Conservation (phyloP, 805 yeast species). For the Lipomyces yamadae region DNA sequence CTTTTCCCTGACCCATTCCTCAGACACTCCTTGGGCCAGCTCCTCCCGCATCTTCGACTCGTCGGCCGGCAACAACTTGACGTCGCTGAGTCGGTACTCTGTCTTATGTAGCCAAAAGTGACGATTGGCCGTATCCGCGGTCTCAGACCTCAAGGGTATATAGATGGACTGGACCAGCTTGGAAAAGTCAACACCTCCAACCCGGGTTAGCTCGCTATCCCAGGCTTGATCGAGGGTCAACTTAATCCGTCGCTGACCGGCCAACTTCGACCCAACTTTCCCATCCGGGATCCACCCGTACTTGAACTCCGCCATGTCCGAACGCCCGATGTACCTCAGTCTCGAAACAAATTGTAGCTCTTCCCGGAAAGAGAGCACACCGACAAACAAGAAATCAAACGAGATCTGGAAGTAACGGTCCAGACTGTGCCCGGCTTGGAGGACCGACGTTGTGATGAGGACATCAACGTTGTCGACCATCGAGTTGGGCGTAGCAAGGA, state of each 20-base stretch:
- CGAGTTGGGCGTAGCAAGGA: slow-evolving; percentile 10
- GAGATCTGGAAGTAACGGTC: slow-evolving; percentile 15
- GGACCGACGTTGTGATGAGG: slow-evolving; percentile 13
- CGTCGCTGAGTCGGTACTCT: too few relatives aligned
- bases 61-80: too few relatives aligned
- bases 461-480: slow-evolving; percentile 7
- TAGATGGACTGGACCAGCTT: too few relatives aligned
- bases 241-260: background rate
- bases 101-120: too few relatives aligned
- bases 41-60: too few relatives aligned
- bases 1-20: too few relatives aligned
- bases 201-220: background rate
- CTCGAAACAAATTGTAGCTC: background rate
- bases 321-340: background rate
- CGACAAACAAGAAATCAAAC: slow-evolving; percentile 13
- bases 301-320: background rate
- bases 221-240: background rate
- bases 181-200: too few relatives aligned
- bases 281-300: background rate
- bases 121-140: too few relatives aligned
- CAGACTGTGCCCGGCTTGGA: slow-evolving; percentile 20
- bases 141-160: too few relatives aligned
- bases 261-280: background rate
- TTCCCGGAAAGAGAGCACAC: slow-evolving; percentile 13
- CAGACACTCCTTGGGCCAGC: too few relatives aligned